A percentile compares a stretch with the other conserved stretches of the same genome.
These are phyloP conservation scores for Suillus subalutaceus DNA, from an alignment of 768 basidiomycete species.

Conservation along the genomic window DNA sequence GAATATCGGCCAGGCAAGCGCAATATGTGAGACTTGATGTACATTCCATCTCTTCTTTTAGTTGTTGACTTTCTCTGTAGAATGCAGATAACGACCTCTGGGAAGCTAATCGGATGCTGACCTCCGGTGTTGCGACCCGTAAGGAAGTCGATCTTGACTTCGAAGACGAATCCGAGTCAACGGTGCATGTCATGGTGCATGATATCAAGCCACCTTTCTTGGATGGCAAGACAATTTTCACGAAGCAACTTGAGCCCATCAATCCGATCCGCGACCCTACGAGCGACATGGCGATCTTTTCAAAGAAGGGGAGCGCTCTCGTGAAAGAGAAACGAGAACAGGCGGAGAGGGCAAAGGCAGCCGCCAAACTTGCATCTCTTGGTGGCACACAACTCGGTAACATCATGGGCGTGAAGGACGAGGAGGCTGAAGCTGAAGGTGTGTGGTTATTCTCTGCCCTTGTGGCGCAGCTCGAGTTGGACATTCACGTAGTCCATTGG, in stretches of 20 bases:
- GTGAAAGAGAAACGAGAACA: slow-evolving; percentile 97
- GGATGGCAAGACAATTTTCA: slow-evolving; percentile 94
- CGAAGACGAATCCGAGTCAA: slow-evolving; percentile 94
- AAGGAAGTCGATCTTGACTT: slow-evolving; percentile 90
- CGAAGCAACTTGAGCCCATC: slow-evolving; percentile 95
- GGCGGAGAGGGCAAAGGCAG: slow-evolving; percentile 93
- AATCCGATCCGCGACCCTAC: slow-evolving; percentile 94
- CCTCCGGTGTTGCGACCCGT: slow-evolving; percentile 91
- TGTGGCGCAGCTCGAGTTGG: slow-evolving; percentile 52
- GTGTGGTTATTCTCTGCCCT: slow-evolving; percentile 38
- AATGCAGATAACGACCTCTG: slow-evolving; percentile 98
- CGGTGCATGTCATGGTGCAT: slow-evolving; percentile 97
- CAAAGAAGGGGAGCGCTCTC: slow-evolving; percentile 93
- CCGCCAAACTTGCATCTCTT: slow-evolving; percentile 90
- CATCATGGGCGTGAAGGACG: slow-evolving; percentile 95
- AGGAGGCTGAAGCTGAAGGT: slow-evolving; percentile 92
- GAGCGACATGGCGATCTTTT: slow-evolving; percentile 94
- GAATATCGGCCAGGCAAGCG: slow-evolving; percentile 91
- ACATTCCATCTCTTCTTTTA: slow-evolving; percentile 14
- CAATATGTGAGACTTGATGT: slow-evolving; percentile 72
- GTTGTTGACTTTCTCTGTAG: slow-evolving; percentile 40
- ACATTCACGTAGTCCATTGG: slow-evolving; percentile 75
- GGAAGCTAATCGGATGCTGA: slow-evolving; percentile 98
- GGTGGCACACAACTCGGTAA: slow-evolving; percentile 96
- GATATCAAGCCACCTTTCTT: slow-evolving; percentile 97